Base-by-base conservation (phyloP, 106 monocot species). In the Acanthochlamys bracteata region DNA sequence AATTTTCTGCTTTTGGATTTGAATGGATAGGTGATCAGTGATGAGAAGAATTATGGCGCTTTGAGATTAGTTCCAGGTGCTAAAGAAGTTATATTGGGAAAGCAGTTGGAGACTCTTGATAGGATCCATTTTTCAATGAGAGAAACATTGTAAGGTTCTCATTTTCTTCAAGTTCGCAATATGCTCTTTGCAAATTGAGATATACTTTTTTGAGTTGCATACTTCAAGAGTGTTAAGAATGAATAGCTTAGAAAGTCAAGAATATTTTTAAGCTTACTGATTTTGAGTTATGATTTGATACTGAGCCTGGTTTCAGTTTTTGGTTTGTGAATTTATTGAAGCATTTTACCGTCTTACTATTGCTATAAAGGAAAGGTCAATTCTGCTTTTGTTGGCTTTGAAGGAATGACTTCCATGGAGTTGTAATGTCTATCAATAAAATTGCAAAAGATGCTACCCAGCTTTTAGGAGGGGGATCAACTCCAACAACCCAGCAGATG, bases 41-140 rank as follows among this genome's bases (percentile, higher is more conserved):
- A 83, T 11, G n/a, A 46, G 3, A 84, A 90, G 26, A 88, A 88
- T 64, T 84, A 90, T 67, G 87, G 90, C 22, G 67, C 13, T 0
- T 54, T 96, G 23, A 43, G 56, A 74, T 61, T 66, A 70, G 60
- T 96, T 0, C 65, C 61, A 56, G 84, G 78, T 24, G 65, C 78
- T 45, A 80, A 69, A 72, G 80, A 87, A 66, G 27, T 67, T 10
- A 63, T 95, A 17, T 20, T 87, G 64, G 94, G 79, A 20, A 87
- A 86, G 59, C 90, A 84, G 71, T 42, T 87, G 73, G 80, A 80
- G 47, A 55, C 80, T 16, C 71, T 90, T 71, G 84, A 90, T 65
- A 75, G 58, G 42, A 76, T 74, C 47, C 70, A 84, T 55, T 55
- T 23, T 72, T 63, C 72, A 13, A 76, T 90, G 81, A 82, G 66